These are phyloP conservation scores for Pyrus betulifolia DNA, from an alignment of 306 rosid species.

Conservation along the genomic window DNA sequence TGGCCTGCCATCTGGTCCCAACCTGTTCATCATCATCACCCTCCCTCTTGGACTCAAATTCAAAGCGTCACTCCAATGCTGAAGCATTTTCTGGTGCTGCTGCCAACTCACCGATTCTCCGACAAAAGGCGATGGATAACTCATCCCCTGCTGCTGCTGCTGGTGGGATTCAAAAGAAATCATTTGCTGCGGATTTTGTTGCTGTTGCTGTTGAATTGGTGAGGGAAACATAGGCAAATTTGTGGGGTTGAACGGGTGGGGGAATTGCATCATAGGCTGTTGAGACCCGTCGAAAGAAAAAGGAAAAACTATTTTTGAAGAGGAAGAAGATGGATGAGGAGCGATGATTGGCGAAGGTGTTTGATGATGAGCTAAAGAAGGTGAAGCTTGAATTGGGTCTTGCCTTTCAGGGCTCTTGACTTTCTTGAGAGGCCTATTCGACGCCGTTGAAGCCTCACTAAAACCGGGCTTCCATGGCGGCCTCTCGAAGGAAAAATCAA, in stretches of 20 bases:
- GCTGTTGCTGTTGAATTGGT: slow-evolving; percentile 14
- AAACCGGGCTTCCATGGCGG: slow-evolving; percentile 47
- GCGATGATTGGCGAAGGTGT: slow-evolving; percentile 7
- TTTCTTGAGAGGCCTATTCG: slow-evolving; percentile 67
- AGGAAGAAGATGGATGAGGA: slow-evolving; percentile 11
- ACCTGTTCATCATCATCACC: slow-evolving; percentile 57
- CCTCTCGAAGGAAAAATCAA: slow-evolving; percentile 28
- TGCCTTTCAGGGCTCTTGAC: slow-evolving; percentile 51
- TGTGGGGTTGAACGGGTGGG: slow-evolving; percentile 31
- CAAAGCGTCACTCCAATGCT: slow-evolving; percentile 70
- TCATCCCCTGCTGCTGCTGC: slow-evolving; percentile 15
- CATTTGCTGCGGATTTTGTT: slow-evolving; percentile 38
- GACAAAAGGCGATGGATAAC: slow-evolving; percentile 25
- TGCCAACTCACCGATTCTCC: slow-evolving; percentile 24
- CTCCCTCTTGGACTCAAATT: slow-evolving; percentile 64
- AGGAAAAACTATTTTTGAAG: slow-evolving; percentile 63
- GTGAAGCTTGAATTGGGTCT: slow-evolving; percentile 25
- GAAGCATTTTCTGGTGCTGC: slow-evolving; percentile 49
- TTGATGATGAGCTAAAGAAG: slow-evolving; percentile 15
- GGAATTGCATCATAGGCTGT: slow-evolving; percentile 28
- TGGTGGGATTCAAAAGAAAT: slow-evolving; percentile 35
- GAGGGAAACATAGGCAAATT: slow-evolving; percentile 28
- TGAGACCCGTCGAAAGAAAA: slow-evolving; percentile 49
- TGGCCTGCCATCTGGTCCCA: slow-evolving; percentile 42
- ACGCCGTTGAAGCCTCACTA: slow-evolving; percentile 39